These are phyloP conservation scores for Diaporthe vaccinii DNA, from an alignment of 2,329 filamentous ascomycete species.

Conservation along the genomic window DNA sequence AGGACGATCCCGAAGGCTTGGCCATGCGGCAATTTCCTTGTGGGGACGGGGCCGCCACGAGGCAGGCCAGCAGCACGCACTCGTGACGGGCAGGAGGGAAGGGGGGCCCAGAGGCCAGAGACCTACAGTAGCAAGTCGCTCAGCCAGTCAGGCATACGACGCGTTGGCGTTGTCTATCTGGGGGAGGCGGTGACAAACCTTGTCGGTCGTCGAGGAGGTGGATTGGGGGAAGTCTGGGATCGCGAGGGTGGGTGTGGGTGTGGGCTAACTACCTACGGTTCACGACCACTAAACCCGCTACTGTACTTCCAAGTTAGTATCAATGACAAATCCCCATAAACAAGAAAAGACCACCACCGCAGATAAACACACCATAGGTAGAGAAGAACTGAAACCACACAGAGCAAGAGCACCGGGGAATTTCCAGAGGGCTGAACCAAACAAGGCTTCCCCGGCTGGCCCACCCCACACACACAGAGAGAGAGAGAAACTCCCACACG, in stretches of 20 bases:
- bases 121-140: not conserved
- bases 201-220: slow-evolving; percentile 12
- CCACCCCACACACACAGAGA: not conserved
- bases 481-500: not conserved
- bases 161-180: slow-evolving; percentile 6
- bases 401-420: not conserved
- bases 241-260: not conserved
- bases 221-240: not conserved
- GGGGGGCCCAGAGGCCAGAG: not conserved
- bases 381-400: not conserved
- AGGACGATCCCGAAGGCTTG: slow-evolving; percentile 33
- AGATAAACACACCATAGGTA: not conserved
- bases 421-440: slow-evolving; percentile 27
- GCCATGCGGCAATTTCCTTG: slow-evolving; percentile 32
- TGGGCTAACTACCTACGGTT: not conserved
- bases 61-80: not conserved
- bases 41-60: slow-evolving; percentile 26
- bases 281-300: not conserved
- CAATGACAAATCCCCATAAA: slow-evolving; percentile 13
- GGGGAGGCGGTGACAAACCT: slow-evolving; percentile 25
- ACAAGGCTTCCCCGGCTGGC: slow-evolving; percentile 28
- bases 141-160: slow-evolving; percentile 1
- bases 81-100: slow-evolving; percentile 8
- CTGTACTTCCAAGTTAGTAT: not conserved
- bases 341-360: not conserved